phyloP scores from a whole-genome alignment of 768 basidiomycete species.

The Leccinum aurantiacum region DNA sequence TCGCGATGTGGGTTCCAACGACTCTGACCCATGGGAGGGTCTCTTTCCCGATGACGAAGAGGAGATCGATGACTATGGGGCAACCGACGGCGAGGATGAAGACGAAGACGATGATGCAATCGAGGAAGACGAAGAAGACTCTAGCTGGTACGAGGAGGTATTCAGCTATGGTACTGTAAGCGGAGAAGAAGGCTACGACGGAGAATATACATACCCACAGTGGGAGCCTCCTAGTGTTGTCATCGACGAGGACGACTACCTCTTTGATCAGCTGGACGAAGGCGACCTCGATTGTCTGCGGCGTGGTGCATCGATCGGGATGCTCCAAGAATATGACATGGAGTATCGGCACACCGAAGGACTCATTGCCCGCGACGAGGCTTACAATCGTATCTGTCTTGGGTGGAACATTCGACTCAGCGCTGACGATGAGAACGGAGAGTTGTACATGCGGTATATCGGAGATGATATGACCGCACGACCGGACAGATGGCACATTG shows the following conservation, averaged over 20 bases:
- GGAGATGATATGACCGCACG: constrained; percentile 40
- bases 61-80: constrained; percentile 38
- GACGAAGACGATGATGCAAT: constrained; percentile 30
- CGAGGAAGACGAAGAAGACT: constrained; percentile 33
- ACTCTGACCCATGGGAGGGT: constrained; percentile 69
- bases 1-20: constrained; percentile 35
- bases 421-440: constrained; percentile 41
- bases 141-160: constrained; percentile 32
- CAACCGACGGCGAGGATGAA: constrained; percentile 24
- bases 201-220: constrained; percentile 43
- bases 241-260: constrained; percentile 36
- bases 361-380: constrained; percentile 45
- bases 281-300: constrained; percentile 47
- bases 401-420: constrained; percentile 67
- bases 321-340: constrained; percentile 58
- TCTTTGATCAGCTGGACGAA: constrained; percentile 35
- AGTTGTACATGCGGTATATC: constrained; percentile 41
- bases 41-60: constrained; percentile 55
- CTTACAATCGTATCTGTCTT: constrained; percentile 51
- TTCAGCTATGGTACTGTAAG: constrained; percentile 37
- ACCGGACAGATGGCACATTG: constrained; percentile 45
- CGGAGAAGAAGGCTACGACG: constrained; percentile 39
- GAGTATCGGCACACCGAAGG: constrained; percentile 55
- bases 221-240: constrained; percentile 59
- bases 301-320: constrained; percentile 57